Evolutionary conservation across 148 eudicot species (phyloP).

Genomic region (Chenopodium album): DNA sequence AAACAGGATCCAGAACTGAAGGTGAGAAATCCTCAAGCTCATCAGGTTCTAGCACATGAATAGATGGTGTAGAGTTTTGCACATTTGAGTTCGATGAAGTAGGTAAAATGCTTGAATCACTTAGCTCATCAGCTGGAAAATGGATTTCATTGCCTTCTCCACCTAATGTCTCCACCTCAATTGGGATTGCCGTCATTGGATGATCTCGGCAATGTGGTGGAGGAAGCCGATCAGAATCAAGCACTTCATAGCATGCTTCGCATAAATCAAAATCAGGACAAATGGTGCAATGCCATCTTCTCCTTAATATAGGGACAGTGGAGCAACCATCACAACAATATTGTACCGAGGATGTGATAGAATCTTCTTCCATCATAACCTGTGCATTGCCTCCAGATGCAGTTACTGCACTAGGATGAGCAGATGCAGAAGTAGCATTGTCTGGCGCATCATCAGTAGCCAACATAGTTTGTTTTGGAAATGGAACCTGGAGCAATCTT

Average conservation of each 20-base stretch:
- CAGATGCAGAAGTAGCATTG: slow-evolving; percentile 51
- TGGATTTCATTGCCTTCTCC: slow-evolving; percentile 87
- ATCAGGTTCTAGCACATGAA: slow-evolving; percentile 79
- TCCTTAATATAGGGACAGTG: slow-evolving; percentile 88
- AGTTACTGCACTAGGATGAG: slow-evolving; percentile 45
- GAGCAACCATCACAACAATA: slow-evolving; percentile 99
- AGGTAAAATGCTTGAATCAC: slow-evolving; percentile 57
- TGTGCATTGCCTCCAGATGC: slow-evolving; percentile 67
- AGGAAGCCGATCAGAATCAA: slow-evolving; percentile 87
- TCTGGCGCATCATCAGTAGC: slow-evolving; percentile 77
- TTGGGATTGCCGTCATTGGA: slow-evolving; percentile 95
- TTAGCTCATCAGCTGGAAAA: slow-evolving; percentile 61
- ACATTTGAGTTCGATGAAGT: slow-evolving; percentile 48
- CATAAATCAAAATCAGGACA: slow-evolving; percentile 99
- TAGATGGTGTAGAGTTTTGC: slow-evolving; percentile 65
- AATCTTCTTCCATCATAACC: slow-evolving; percentile 91
- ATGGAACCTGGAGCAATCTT: slow-evolving; percentile 98
- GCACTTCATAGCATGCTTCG: slow-evolving; percentile 92
- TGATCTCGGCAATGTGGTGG: slow-evolving; percentile 97
- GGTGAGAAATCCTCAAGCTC: slow-evolving; percentile 75
- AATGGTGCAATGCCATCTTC: slow-evolving; percentile 96
- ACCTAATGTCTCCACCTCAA: slow-evolving; percentile 81
- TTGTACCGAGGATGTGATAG: slow-evolving; percentile 92
- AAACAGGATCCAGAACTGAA: slow-evolving; percentile 75
- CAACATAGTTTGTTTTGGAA: slow-evolving; percentile 97